A percentile compares a stretch with the other conserved stretches of the same genome.
Evolutionary conservation across 2,329 filamentous ascomycete genomes (phyloP).

Genomic region (Pochonia chlamydosporia): DNA sequence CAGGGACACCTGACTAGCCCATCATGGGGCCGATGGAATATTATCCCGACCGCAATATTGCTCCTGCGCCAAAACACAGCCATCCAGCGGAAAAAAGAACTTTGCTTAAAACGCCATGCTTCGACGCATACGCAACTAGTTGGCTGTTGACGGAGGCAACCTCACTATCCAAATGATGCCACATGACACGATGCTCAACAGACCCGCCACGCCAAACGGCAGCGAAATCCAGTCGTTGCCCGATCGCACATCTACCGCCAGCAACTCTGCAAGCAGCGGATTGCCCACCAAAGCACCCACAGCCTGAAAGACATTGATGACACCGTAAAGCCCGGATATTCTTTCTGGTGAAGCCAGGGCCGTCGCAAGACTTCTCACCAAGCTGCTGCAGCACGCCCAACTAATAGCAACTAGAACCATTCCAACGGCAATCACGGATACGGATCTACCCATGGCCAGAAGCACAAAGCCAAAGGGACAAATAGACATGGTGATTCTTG

Average conservation of each 20-base stretch:
- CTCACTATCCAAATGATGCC: neutral
- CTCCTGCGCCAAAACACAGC: too few relatives aligned
- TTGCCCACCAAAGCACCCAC: neutral
- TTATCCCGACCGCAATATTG: too few relatives aligned
- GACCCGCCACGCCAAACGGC: neutral
- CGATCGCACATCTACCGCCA: neutral
- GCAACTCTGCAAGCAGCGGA: neutral
- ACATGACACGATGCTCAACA: neutral
- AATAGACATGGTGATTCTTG: neutral
- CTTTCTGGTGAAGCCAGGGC: neutral
- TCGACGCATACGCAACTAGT: too few relatives aligned
- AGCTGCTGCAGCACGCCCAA: neutral
- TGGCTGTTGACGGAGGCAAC: too few relatives aligned
- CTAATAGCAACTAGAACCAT: neutral
- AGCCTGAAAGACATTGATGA: neutral
- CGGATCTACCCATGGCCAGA: neutral
- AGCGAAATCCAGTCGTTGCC: neutral
- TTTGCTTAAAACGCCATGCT: too few relatives aligned
- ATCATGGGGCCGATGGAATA: too few relatives aligned
- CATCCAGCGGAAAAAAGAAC: too few relatives aligned
- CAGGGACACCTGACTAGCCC: too few relatives aligned
- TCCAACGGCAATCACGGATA: neutral
- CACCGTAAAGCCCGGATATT: neutral
- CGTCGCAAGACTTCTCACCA: neutral
- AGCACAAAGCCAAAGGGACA: neutral